These are phyloP conservation scores for Cyphellophora europaea DNA, from an alignment of 2,329 filamentous ascomycete species.

Conservation along the genomic window DNA sequence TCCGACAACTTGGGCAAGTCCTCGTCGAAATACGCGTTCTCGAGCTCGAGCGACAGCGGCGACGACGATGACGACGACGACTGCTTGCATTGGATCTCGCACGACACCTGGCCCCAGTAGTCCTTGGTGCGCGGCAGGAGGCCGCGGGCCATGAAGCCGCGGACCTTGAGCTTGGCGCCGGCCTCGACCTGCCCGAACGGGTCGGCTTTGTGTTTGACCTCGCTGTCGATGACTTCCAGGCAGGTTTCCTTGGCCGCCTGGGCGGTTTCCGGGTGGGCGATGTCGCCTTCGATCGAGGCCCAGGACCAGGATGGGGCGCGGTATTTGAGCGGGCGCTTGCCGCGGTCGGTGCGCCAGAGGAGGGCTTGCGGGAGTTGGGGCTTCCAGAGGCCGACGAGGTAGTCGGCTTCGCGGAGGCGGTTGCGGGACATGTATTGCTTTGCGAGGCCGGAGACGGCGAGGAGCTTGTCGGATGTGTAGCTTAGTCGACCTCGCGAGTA, in stretches of 20 bases:
- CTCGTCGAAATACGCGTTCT: conserved; percentile 18
- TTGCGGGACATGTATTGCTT: conserved; percentile 18
- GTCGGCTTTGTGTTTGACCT: conserved; percentile 13
- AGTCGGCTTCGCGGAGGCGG: conserved; percentile 14
- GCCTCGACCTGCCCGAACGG: conserved; percentile 13
- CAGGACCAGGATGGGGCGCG: conserved; percentile 19
- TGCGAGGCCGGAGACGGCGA: conserved; percentile 16
- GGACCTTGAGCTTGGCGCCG: conserved; percentile 12
- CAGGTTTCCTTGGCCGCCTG: conserved; percentile 14
- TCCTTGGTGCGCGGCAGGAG: conserved; percentile 15
- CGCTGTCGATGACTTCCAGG: conserved; percentile 17
- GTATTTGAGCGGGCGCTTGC: conserved; percentile 14
- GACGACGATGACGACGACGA: neutral
- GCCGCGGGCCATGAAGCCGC: conserved; percentile 18
- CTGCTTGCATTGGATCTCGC: conserved; percentile 14
- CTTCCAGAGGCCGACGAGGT: conserved; percentile 18
- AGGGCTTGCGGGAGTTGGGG: conserved; percentile 15
- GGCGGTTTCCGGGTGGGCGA: conserved; percentile 15
- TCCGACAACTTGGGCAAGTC: conserved; percentile 16
- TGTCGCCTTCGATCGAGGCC: conserved; percentile 18
- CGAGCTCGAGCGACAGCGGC: conserved; percentile 12
- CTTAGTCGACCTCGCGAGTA: conserved; percentile 17
- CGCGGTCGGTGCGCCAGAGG: conserved; percentile 17
- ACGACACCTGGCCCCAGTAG: conserved; percentile 18
- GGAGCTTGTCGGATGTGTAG: conserved; percentile 18